Base-by-base conservation (phyloP, 352 stramenopile species). In the Thraustotheca clavata region DNA sequence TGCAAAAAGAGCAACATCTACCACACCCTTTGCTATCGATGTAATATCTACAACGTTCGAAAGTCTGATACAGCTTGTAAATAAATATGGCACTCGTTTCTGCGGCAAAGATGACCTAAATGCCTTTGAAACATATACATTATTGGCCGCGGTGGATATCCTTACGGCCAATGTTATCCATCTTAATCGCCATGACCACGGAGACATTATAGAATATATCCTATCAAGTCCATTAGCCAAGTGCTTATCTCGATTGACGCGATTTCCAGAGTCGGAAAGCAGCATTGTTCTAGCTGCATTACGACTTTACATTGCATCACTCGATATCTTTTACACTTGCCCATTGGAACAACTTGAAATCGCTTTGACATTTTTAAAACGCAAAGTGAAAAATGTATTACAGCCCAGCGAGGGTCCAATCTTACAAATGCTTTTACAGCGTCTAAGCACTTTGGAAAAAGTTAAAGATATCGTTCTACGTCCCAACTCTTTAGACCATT, bases 281-380 rank as follows among this genome's bases (percentile, higher is more conserved):
- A 27, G 41, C 18, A 39, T 65, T 20, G 57, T 65, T 9, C 38
- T 34, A 16, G 27, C 57, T 12, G 3, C 57, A 20, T 32, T 65
- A 9, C 38, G 34, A 12, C 20, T 65, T 11, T 65, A 65, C 57
- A 55, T 54, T n/a, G 38, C 57, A 4, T 50, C 57, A 20, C 39
- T 65, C 20, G 57, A 65, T 33, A 55, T 65, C 14, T 65, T 65
- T 22, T 65, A 65, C 41, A 11, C 33, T 4, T 27, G 27, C 6
- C 57, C 39, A 2, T 12, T 54, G 1, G 57, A 52, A n/a, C 57
- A 65, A 41, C 38, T 65, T 18, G 57, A 24, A 2, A 43, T 65
- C 7, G 57, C 47, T 14, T 31, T 65, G 38, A 20, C 41, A 6
- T 26, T 40, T n/a, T 18, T 52, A 8, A 8, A 33, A 1, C 24